Conservation (phyloP, 768 basidiomycete species). For the Pulveroboletus ravenelii region DNA sequence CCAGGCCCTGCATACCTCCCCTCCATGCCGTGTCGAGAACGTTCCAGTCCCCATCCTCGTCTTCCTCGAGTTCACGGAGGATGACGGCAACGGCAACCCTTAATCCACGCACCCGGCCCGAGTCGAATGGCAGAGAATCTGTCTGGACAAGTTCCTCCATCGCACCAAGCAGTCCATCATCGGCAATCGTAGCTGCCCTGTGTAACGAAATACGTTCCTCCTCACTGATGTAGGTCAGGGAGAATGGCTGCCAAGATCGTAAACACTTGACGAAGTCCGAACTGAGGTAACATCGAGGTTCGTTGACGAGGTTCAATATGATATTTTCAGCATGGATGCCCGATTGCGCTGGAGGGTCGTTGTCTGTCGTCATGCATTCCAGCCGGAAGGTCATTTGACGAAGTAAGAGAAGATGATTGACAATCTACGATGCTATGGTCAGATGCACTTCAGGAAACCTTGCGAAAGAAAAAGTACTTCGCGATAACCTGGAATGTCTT, state of each 20-base stretch:
- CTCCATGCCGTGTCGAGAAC: constrained; percentile 58
- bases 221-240: constrained; percentile 57
- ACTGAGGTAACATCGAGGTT: constrained; percentile 56
- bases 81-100: constrained; percentile 62
- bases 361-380: constrained; percentile 65
- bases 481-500: constrained; percentile 57
- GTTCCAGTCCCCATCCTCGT: constrained; percentile 52
- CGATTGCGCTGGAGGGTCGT: constrained; percentile 55
- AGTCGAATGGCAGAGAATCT: constrained; percentile 34
- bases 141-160: constrained; percentile 50
- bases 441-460: constrained; percentile 15
- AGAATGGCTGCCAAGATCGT: constrained; percentile 55
- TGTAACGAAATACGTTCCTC: constrained; percentile 55
- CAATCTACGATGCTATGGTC: constrained; percentile 44
- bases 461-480: constrained; percentile 44
- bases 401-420: constrained; percentile 67
- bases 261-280: constrained; percentile 57
- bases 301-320: constrained; percentile 53
- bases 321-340: constrained; percentile 68
- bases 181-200: constrained; percentile 60
- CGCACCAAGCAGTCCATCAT: constrained; percentile 60
- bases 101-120: constrained; percentile 51
- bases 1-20: constrained; percentile 52
- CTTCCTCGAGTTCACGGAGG: constrained; percentile 43
- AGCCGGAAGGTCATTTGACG: constrained; percentile 70